Evolutionary conservation across 2,329 filamentous ascomycete genomes (phyloP).

Genomic region (Beauveria caledonica): DNA sequence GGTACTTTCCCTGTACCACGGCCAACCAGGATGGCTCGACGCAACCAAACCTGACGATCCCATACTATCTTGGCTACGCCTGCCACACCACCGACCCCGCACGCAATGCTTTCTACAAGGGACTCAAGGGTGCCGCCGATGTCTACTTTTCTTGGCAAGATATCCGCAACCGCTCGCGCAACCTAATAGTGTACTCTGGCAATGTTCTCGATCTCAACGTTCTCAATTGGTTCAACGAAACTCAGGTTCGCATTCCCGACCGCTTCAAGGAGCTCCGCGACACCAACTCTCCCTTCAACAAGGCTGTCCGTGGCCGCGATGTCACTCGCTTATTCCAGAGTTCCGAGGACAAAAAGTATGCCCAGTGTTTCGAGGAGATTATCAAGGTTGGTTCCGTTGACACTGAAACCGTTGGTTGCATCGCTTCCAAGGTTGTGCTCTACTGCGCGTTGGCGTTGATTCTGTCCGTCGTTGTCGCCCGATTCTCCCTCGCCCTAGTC

Average conservation of each 20-base stretch:
- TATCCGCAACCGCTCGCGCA: conserved; percentile 78
- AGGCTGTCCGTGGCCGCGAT: conserved; percentile 70
- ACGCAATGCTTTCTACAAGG: conserved; percentile 67
- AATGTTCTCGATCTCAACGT: conserved; percentile 87
- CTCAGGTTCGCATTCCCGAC: conserved; percentile 65
- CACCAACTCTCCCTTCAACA: conserved; percentile 50
- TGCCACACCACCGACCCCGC: conserved; percentile 72
- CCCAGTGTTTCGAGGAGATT: conserved; percentile 83
- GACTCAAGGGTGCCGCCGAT: conserved; percentile 62
- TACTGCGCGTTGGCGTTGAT: conserved; percentile 92
- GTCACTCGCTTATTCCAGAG: conserved; percentile 83
- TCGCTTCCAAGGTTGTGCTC: conserved; percentile 92
- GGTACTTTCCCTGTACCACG: conserved; percentile 91
- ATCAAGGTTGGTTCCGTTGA: conserved; percentile 95
- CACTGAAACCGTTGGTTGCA: conserved; percentile 92
- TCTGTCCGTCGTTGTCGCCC: conserved; percentile 74
- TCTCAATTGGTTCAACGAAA: conserved; percentile 80
- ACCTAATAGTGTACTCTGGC: conserved; percentile 89
- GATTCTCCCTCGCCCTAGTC: conserved; percentile 79
- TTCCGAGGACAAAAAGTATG: conserved; percentile 68
- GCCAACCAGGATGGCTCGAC: conserved; percentile 92
- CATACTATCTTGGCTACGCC: conserved; percentile 74
- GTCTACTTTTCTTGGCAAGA: conserved; percentile 97
- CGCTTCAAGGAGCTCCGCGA: conserved; percentile 74
- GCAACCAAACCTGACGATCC: conserved; percentile 62